A percentile compares a stretch with the other conserved stretches of the same genome.
Evolutionary conservation across 306 rosid species (phyloP).

Genomic region (Acacia acuminata): DNA sequence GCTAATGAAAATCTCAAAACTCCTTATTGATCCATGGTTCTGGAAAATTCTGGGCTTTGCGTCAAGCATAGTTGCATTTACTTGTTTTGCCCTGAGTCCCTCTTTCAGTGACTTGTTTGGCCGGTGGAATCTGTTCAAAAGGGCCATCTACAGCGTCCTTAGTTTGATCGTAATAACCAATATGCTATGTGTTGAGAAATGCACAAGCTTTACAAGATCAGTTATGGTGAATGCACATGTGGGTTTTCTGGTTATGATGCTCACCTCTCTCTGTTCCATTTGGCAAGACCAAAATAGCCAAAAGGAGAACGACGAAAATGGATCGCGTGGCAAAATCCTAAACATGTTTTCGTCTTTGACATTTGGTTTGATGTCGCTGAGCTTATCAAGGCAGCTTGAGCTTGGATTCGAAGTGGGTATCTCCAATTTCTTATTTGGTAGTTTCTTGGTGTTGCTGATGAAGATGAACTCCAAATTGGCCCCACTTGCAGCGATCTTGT

Average conservation of each 20-base stretch:
- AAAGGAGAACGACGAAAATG: background rate
- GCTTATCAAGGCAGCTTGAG: background rate
- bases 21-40: background rate
- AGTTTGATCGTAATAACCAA: background rate
- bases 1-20: background rate
- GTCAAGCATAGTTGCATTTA: background rate
- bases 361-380: constrained; percentile 1
- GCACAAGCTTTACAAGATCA: background rate
- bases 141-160: background rate
- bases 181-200: background rate
- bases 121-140: background rate
- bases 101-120: background rate
- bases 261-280: background rate
- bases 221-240: background rate
- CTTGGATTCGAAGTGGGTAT: background rate
- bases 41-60: background rate
- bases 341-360: background rate
- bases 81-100: constrained; percentile 9
- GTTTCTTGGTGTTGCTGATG: background rate
- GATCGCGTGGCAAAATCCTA: background rate
- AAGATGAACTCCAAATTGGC: background rate
- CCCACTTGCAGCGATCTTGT: background rate
- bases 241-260: background rate
- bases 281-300: background rate
- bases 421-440: background rate